A percentile compares a stretch with the other conserved stretches of the same genome.
phyloP scores from a whole-genome alignment of 306 rosid species.

The Cucumis sativus region Cucumber_9930_V3 NC_026655.2:983001-983500 shows the following conservation, averaged over 20 bases:
- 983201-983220: neutral
- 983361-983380: neutral
- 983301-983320: slow-evolving; percentile 69
- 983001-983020: neutral
- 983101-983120: neutral
- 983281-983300: slow-evolving; percentile 83
- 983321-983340: slow-evolving; percentile 40
- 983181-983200: neutral
- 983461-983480: slow-evolving; percentile 68
- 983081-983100: neutral
- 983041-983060: neutral
- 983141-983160: neutral
- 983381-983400: neutral
- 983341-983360: neutral
- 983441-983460: slow-evolving; percentile 75
- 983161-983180: neutral
- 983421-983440: slow-evolving; percentile 75
- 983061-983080: neutral
- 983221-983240: slow-evolving; percentile 41
- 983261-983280: slow-evolving; percentile 74
- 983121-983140: neutral
- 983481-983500: slow-evolving; percentile 80
- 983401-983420: slow-evolving; percentile 22
- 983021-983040: neutral
- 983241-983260: slow-evolving; percentile 85